A percentile compares a stretch with the other conserved stretches of the same genome.
Evolutionary conservation across 768 basidiomycete genomes (phyloP).

Genomic region (Tylopilus subfusipes): DNA sequence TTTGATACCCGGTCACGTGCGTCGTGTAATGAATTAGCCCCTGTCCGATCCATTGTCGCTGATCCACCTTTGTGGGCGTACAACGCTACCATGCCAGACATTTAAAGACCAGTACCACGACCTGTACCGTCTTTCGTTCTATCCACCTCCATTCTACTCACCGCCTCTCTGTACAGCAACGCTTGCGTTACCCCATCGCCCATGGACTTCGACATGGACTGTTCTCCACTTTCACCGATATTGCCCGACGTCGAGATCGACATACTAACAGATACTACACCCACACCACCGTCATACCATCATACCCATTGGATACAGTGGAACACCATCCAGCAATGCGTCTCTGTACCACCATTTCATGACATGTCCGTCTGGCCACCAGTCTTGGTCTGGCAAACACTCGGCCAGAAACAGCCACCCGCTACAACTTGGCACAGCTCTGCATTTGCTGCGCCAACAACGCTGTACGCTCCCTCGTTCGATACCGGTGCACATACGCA

Average conservation of each 20-base stretch:
- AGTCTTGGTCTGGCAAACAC: not conserved
- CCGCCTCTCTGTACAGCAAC: too few relatives aligned
- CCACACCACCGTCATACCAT: not conserved
- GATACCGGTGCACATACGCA: not conserved
- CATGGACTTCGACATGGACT: slow-evolving; percentile 8
- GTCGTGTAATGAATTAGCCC: slow-evolving; percentile 14
- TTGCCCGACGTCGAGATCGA: slow-evolving; percentile 14
- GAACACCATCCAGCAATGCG: not conserved
- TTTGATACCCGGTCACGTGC: slow-evolving; percentile 21
- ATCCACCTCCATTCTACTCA: too few relatives aligned
- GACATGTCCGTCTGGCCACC: not conserved
- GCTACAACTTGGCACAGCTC: not conserved
- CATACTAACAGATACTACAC: slow-evolving; percentile 1
- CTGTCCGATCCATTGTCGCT: not conserved
- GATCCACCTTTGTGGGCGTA: too few relatives aligned
- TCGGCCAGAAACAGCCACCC: not conserved
- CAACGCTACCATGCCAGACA: too few relatives aligned
- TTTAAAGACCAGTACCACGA: too few relatives aligned
- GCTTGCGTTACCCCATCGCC: too few relatives aligned
- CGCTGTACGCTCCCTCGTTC: not conserved
- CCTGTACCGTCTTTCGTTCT: too few relatives aligned
- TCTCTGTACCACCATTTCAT: not conserved
- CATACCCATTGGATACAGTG: not conserved
- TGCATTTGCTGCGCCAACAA: not conserved
- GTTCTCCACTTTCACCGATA: slow-evolving; percentile 4